Percentiles rank a stretch among this genome's conserved stretches.
Conservation (phyloP, 176 grass and related monocot species). For the Bonia amplexicaulis region DNA sequence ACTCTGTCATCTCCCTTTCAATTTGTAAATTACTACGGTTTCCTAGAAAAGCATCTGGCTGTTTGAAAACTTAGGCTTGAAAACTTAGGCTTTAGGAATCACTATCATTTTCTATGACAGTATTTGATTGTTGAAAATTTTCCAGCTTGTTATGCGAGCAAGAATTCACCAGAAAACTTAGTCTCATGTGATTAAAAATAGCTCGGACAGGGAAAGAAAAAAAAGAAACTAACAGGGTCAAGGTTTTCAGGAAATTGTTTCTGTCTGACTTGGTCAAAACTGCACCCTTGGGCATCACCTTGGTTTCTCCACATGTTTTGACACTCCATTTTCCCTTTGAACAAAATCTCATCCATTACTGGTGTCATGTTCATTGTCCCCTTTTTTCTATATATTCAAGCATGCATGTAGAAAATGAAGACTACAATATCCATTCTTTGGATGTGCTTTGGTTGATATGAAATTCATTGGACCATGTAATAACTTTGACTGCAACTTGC, state of each 20-base stretch:
- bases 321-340: background rate
- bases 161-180: background rate
- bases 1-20: background rate
- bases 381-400: background rate
- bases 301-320: constrained; percentile 17
- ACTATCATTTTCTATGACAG: background rate
- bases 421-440: background rate
- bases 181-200: background rate
- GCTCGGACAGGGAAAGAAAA: background rate
- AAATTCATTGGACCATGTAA: background rate
- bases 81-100: background rate
- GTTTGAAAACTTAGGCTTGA: background rate
- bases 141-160: background rate
- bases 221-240: background rate
- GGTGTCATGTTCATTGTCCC: background rate
- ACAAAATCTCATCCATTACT: background rate
- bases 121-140: background rate
- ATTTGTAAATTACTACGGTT: background rate
- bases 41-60: background rate
- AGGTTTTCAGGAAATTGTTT: background rate
- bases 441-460: constrained; percentile 5
- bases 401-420: constrained; percentile 6
- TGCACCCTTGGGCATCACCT: background rate
- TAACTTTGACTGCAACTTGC: background rate
- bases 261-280: background rate